Conservation (phyloP, 352 stramenopile genomes). For the Globisporangium polare region DNA sequence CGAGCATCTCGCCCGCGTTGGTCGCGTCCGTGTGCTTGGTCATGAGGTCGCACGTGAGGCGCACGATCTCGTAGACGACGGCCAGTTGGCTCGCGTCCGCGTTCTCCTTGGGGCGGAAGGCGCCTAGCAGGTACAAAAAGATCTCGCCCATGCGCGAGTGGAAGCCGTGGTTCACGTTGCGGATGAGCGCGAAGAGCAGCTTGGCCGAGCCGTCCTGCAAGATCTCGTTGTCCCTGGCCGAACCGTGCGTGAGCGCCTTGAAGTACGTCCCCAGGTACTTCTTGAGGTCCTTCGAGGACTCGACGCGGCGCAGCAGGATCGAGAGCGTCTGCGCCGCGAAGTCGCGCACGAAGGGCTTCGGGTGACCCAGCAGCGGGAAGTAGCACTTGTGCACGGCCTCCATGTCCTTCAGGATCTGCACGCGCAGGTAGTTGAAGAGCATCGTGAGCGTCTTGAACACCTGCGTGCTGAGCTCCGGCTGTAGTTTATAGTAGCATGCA, state of each 20-base stretch:
- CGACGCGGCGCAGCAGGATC: constrained; percentile 75
- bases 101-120: constrained; percentile 55
- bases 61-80: constrained; percentile 64
- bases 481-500: no score
- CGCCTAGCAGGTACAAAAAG: constrained; percentile 61
- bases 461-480: constrained; percentile 86
- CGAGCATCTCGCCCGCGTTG: constrained; percentile 61
- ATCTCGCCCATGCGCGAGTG: constrained; percentile 84
- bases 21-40: constrained; percentile 71
- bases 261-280: constrained; percentile 81
- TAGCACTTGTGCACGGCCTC: constrained; percentile 89
- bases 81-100: constrained; percentile 20
- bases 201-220: constrained; percentile 84
- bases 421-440: constrained; percentile 85
- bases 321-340: constrained; percentile 88
- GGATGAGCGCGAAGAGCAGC: constrained; percentile 77
- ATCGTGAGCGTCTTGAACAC: constrained; percentile 91
- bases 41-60: constrained; percentile 64
- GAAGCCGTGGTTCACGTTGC: constrained; percentile 83
- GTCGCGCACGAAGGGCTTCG: constrained; percentile 82
- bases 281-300: constrained; percentile 65
- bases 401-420: constrained; percentile 86
- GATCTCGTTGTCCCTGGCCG: constrained; percentile 52
- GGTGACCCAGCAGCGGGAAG: constrained; percentile 84
- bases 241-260: constrained; percentile 66